phyloP scores from a whole-genome alignment of 2,329 filamentous ascomycete species.

The Microsporum audouinii region DNA sequence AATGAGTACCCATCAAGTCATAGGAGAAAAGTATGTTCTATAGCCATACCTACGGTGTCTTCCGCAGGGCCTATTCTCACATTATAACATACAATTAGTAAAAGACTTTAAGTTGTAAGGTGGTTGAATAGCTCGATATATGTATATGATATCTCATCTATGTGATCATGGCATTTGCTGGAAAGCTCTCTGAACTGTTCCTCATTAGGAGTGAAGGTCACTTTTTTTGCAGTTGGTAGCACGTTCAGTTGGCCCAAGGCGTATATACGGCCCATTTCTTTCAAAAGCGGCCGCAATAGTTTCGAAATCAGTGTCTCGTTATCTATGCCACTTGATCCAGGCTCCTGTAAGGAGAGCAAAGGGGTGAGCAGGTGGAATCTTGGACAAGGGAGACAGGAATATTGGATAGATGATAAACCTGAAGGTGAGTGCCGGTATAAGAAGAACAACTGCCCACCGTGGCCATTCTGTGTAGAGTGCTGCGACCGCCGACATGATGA shows the following conservation, averaged over 20 bases:
- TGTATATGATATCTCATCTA: not conserved
- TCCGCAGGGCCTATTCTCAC: not conserved
- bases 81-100: not conserved
- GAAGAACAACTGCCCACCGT: not conserved
- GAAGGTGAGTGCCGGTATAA: not conserved
- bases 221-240: slow-evolving; percentile 9
- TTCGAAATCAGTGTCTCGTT: slow-evolving; percentile 7
- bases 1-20: not conserved
- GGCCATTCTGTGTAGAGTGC: not conserved
- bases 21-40: not conserved
- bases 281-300: slow-evolving; percentile 4
- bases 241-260: slow-evolving; percentile 6
- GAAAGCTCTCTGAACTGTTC: not conserved
- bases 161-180: not conserved
- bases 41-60: not conserved
- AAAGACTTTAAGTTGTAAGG: not conserved
- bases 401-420: not conserved
- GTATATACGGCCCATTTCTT: slow-evolving; percentile 8
- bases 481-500: not conserved
- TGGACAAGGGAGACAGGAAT: slow-evolving; percentile 8
- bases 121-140: not conserved
- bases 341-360: slow-evolving; percentile 7
- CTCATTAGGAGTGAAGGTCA: not conserved
- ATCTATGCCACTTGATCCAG: slow-evolving; percentile 10
- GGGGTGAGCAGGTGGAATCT: slow-evolving; percentile 7